Conservation (phyloP, 257 asterid species). For the Scutellaria barbata region DNA sequence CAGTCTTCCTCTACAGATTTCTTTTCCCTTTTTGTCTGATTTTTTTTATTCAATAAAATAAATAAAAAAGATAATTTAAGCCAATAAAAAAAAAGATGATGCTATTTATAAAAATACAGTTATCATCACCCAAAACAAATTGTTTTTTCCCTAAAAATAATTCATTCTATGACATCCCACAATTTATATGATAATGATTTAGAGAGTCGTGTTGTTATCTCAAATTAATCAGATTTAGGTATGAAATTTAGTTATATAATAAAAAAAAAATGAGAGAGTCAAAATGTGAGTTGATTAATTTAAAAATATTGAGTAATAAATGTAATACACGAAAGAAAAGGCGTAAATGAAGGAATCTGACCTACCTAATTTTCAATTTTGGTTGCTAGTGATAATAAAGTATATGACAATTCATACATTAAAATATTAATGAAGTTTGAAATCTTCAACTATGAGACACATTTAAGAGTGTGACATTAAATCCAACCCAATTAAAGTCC, state of each 20-base stretch:
- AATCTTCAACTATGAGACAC: too few species aligned
- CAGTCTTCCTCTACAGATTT: background rate
- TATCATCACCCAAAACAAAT: too few species aligned
- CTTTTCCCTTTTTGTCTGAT: constrained; percentile 7
- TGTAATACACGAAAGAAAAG: constrained; percentile 17
- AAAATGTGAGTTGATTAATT: constrained; percentile 31
- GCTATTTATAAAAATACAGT: too few species aligned
- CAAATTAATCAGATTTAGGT: too few species aligned
- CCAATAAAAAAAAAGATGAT: too few species aligned
- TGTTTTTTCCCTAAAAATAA: too few species aligned
- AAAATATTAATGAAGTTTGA: background rate
- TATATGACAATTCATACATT: constrained; percentile 12
- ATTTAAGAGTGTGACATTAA: too few species aligned
- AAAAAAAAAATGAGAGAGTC: background rate
- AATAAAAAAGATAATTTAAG: background rate
- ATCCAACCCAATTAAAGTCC: too few species aligned
- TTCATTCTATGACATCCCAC: too few species aligned
- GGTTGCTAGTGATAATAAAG: background rate
- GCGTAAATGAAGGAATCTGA: constrained; percentile 32
- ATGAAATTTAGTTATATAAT: too few species aligned
- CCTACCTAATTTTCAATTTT: constrained; percentile 31
- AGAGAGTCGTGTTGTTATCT: too few species aligned
- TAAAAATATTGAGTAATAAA: background rate
- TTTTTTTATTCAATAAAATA: background rate
- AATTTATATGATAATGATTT: too few species aligned